A percentile compares a stretch with the other conserved stretches of the same genome.
Conservation (phyloP, 140 eudicot genomes). For the Bidens hawaiensis region DNA sequence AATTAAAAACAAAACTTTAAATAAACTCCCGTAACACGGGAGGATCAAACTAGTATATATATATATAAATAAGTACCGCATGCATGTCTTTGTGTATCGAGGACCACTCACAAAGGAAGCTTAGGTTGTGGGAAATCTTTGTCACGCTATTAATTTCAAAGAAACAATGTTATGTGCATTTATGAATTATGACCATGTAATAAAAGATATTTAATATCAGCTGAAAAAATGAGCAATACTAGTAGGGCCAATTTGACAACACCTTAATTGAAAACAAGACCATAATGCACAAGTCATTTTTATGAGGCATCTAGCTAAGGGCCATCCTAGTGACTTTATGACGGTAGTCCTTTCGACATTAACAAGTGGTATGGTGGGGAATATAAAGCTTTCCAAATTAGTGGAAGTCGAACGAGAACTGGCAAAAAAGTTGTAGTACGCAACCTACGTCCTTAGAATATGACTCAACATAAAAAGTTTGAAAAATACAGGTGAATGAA, state of each 20-base stretch:
- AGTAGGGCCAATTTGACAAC: background rate
- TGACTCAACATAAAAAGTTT: conserved; percentile 10
- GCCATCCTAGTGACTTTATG: conserved; percentile 28
- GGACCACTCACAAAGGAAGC: background rate
- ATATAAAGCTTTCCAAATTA: conserved; percentile 4
- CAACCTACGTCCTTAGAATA: conserved; percentile 15
- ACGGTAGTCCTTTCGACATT: conserved; percentile 18
- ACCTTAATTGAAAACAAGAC: background rate
- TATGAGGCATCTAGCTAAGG: conserved; percentile 21
- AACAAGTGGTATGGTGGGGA: conserved; percentile 30
- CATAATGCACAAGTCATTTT: conserved; percentile 13
- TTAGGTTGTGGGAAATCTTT: conserved; percentile 3
- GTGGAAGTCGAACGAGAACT: conserved; percentile 19
- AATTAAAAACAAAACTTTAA: no score
- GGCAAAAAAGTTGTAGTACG: conserved; percentile 21
- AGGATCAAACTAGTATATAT: conserved; percentile 10
- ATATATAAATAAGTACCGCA: background rate
- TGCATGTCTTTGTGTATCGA: conserved; percentile 10
- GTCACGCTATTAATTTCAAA: background rate
- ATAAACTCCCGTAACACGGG: conserved; percentile 2
- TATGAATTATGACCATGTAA: background rate
- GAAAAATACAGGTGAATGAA: background rate
- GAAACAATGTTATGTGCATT: background rate
- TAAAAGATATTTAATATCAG: background rate
- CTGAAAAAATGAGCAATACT: background rate